phyloP scores from a whole-genome alignment of 305 asterid genomes.

The Coffea humblotiana region DNA sequence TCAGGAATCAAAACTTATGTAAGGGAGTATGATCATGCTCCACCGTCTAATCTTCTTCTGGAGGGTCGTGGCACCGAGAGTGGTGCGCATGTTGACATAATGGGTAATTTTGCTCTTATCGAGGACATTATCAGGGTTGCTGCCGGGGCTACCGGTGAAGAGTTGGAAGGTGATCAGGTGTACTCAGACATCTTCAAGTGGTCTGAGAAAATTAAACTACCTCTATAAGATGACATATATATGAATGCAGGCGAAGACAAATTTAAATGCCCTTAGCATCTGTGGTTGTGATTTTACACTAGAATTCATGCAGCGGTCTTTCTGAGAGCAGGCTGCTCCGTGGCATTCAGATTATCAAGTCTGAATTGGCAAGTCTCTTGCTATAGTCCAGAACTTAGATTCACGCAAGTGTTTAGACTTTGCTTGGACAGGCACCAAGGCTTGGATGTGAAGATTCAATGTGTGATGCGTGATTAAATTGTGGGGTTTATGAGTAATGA shows the following conservation, averaged over 20 bases:
- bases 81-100: constrained; percentile 86
- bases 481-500: neutral
- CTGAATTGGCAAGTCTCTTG: neutral
- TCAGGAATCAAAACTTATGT: constrained; percentile 36
- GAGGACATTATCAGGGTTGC: constrained; percentile 82
- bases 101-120: constrained; percentile 83
- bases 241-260: neutral
- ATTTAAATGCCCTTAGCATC: neutral
- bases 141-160: constrained; percentile 81
- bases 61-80: constrained; percentile 93
- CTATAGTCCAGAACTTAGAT: neutral
- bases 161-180: constrained; percentile 75
- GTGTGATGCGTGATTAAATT: neutral
- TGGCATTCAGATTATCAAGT: neutral
- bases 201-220: constrained; percentile 72
- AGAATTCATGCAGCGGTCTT: neutral
- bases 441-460: neutral
- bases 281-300: neutral
- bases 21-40: constrained; percentile 41
- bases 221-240: neutral
- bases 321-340: neutral
- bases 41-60: constrained; percentile 59
- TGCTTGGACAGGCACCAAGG: neutral
- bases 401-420: neutral
- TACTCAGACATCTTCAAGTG: constrained; percentile 72